Evolutionary conservation across 1,284 basidiomycete species (phyloP).

Genomic region (Inonotus obliquus): DNA sequence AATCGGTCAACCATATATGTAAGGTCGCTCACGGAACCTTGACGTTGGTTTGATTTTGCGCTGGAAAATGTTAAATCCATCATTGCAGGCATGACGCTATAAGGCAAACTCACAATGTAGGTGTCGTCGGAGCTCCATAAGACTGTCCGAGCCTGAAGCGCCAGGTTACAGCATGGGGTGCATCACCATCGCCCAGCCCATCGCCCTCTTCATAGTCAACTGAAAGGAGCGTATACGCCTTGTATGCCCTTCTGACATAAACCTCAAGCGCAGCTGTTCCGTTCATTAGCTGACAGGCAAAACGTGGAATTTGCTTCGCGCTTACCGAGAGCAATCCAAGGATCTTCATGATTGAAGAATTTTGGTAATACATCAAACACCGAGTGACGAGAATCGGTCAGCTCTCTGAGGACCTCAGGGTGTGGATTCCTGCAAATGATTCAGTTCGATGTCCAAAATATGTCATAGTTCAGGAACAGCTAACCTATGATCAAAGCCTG

Average conservation of each 20-base stretch:
- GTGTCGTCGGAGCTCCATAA: conserved; percentile 80
- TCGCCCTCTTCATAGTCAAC: conserved; percentile 94
- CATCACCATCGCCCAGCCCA: conserved; percentile 70
- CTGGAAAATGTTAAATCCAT: conserved; percentile 25
- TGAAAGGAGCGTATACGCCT: conserved; percentile 88
- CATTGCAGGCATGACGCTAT: neutral
- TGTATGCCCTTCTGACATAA: conserved; percentile 94
- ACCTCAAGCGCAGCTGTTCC: conserved; percentile 86
- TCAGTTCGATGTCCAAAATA: neutral
- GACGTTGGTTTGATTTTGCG: conserved; percentile 40
- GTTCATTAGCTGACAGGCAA: conserved; percentile 15
- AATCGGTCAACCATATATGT: conserved; percentile 83
- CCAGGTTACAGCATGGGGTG: conserved; percentile 83
- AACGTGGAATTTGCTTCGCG: conserved; percentile 25
- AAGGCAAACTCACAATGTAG: conserved; percentile 31
- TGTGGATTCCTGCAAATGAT: conserved; percentile 60
- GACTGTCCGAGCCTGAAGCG: conserved; percentile 89
- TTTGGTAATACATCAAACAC: conserved; percentile 96
- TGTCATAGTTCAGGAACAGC: neutral
- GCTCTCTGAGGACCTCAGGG: conserved; percentile 83
- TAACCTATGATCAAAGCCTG: conserved; percentile 59
- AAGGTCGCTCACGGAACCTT: conserved; percentile 90
- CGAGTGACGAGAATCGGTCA: conserved; percentile 94
- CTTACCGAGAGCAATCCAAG: conserved; percentile 76
- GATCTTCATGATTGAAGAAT: conserved; percentile 89